Base-by-base conservation (phyloP, 2,329 filamentous ascomycete genomes). In the Pseudophaeomoniella oleicola region DNA sequence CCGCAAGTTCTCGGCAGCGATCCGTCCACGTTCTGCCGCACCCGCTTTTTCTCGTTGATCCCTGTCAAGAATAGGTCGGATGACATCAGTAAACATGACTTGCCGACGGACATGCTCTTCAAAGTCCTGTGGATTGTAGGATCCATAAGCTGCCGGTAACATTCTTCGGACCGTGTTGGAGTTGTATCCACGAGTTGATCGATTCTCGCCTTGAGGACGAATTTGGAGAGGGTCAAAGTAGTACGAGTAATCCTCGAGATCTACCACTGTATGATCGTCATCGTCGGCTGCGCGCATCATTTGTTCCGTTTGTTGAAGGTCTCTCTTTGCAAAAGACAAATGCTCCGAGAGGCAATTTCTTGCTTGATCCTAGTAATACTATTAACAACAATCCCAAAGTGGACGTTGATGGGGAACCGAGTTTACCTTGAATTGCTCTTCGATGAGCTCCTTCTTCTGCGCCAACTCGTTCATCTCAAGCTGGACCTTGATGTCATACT, bases 191-290 rank as follows among this genome's bases (percentile, higher is more conserved):
- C 46, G 42, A 13, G 40, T 37, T 27, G 39, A 9, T 27, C 22
- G 22, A 27, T 27, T 27, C n/a, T 27, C 37, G 37, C 45, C 35
- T 10, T 45, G 35, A 37, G 46, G 44, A 4, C 44, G 45, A 11
- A 45, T 18, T 37, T 47, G 42, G 32, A 47, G 45, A 30, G 45
- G 46, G 16, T 42, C 41, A 9, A 44, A 44, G 32, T 44, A 45
- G 29, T 42, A 42, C 32, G 56, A 39, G 42, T 55, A 29, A 52
- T 60, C 19, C 59, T 51, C 42, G 36, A 42, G 42, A 30, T 45
- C 43, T 48, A 56, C 56, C 45, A 55, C 56, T 16, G 59, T 62
- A 36, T 59, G 55, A 34, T 60, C 58, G 33, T 61, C 59, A 40
- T 62, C 59, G 37, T 56, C 54, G 12, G 53, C 57, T 30, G 53